A percentile compares a stretch with the other conserved stretches of the same genome.
Conservation (phyloP, 768 basidiomycete species). For the Auricularia cornea region DNA sequence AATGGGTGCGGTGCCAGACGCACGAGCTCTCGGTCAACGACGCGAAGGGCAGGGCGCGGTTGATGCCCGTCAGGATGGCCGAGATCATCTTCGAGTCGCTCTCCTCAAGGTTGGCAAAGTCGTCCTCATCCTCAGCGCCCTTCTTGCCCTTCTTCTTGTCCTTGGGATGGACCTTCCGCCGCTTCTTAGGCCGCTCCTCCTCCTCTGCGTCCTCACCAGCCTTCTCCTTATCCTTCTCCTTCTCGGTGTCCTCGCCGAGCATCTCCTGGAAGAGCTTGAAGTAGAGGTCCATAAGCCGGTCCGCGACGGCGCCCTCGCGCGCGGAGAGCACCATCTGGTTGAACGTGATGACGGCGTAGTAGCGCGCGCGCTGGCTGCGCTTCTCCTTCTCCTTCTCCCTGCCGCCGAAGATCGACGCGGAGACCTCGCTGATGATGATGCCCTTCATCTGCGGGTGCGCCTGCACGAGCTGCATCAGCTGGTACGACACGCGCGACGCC, state of each 20-base stretch:
- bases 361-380: slow-evolving; percentile 56
- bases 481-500: slow-evolving; percentile 83
- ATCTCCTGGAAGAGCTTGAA: slow-evolving; percentile 91
- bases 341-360: slow-evolving; percentile 89
- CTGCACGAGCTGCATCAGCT: slow-evolving; percentile 83
- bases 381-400: slow-evolving; percentile 42
- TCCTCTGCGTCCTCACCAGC: slow-evolving; percentile 17
- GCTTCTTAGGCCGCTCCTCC: slow-evolving; percentile 9
- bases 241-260: slow-evolving; percentile 49
- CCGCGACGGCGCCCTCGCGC: slow-evolving; percentile 54
- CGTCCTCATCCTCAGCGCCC: slow-evolving; percentile 45
- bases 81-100: slow-evolving; percentile 75
- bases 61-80: slow-evolving; percentile 88
- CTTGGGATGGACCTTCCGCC: neutral
- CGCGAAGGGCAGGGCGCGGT: slow-evolving; percentile 90
- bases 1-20: slow-evolving; percentile 14
- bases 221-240: slow-evolving; percentile 23
- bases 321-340: slow-evolving; percentile 78
- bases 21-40: slow-evolving; percentile 63
- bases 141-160: slow-evolving; percentile 28
- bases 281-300: slow-evolving; percentile 78
- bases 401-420: slow-evolving; percentile 54
- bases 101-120: slow-evolving; percentile 70
- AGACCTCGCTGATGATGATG: slow-evolving; percentile 81
- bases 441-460: slow-evolving; percentile 88